Base-by-base conservation (phyloP, 2,329 filamentous ascomycete genomes). In the Leptographium wingfieldii region DNA sequence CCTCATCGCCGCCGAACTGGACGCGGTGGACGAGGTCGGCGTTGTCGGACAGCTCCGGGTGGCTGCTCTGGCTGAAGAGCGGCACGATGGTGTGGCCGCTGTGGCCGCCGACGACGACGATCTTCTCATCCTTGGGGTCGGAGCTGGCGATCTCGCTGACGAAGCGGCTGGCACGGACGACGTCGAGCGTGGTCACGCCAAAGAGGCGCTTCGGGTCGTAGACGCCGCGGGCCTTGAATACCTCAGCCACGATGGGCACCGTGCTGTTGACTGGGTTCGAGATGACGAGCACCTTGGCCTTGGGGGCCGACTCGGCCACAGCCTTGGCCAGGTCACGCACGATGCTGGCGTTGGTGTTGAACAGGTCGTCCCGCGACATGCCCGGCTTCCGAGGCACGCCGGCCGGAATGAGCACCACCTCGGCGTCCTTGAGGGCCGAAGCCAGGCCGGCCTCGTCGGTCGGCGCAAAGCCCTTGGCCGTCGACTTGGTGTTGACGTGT, bases 331-430 rank as follows among this genome's bases (percentile, higher is more conserved):
- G 86, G 78, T 97, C 94, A 73, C 92, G 92, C 74, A 99, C 94
- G 76, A 99, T 99, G 74, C 90, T 95, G 76, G 94, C 94, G 78
- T 99, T 99, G 83, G 92, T 99, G 86, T 97, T 97, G 91, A 99
- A 99, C 66, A 99, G 87, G 75, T 99, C 92, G 78, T 99, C 94
- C 82, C 94, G 92, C 79, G 89, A 95, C 94, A 99, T 99, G 79
- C 94, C 94, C 74, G 94, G 94, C 85, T 96, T 96, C 80, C 94
- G 91, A 73, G 94, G 94, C 67, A 99, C 92, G 82, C 94, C 94
- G 71, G 94, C 94, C 72, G 94, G 94, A 76, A 99, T 97, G 73
- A 99, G 85, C 72, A 99, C 90, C 69, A 99, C 86, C 77, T 97
- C 91, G 71, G 91, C 80, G 73, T 83, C 92, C 79, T 89, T 88